phyloP scores from a whole-genome alignment of 768 basidiomycete genomes.

The Chalciporus chontae region DNA sequence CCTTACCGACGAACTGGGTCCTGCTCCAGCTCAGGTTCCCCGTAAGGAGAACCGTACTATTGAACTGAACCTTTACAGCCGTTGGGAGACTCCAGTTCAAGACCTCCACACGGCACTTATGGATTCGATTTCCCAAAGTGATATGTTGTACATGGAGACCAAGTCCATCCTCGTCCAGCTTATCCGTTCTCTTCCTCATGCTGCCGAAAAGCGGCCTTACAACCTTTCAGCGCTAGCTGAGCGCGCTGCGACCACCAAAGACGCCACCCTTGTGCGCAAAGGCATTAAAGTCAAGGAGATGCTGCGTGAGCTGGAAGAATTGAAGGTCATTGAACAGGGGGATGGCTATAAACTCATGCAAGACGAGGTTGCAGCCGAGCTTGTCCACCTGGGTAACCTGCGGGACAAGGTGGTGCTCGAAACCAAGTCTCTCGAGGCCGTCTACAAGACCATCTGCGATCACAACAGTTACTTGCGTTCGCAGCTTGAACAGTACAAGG shows the following conservation, averaged over 20 bases:
- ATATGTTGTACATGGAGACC: conserved; percentile 99
- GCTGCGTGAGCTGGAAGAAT: conserved; percentile 91
- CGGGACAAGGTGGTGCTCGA: conserved; percentile 94
- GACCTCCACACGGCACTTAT: conserved; percentile 95
- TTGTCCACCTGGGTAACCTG: conserved; percentile 93
- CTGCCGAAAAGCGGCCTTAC: conserved; percentile 82
- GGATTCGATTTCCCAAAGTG: conserved; percentile 95
- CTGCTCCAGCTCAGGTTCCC: conserved; percentile 92
- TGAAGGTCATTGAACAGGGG: conserved; percentile 72
- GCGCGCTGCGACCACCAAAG: conserved; percentile 94
- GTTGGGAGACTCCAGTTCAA: conserved; percentile 99
- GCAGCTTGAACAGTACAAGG: conserved; percentile 99
- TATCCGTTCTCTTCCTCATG: conserved; percentile 87
- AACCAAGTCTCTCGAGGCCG: conserved; percentile 89
- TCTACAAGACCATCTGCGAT: conserved; percentile 99
- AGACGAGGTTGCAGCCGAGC: conserved; percentile 93
- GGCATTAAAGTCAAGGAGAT: conserved; percentile 99
- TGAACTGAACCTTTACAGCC: conserved; percentile 88
- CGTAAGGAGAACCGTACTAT: conserved; percentile 97
- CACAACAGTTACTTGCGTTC: conserved; percentile 96
- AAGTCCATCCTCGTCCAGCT: conserved; percentile 99
- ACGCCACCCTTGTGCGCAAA: conserved; percentile 89
- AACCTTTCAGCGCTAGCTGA: conserved; percentile 88
- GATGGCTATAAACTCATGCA: conserved; percentile 96
- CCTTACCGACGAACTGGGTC: conserved; percentile 91